Percentiles rank a stretch among this genome's conserved stretches.
These are phyloP conservation scores for Phytophthora idaei DNA, from an alignment of 352 stramenopile species.

Conservation along the genomic window DNA sequence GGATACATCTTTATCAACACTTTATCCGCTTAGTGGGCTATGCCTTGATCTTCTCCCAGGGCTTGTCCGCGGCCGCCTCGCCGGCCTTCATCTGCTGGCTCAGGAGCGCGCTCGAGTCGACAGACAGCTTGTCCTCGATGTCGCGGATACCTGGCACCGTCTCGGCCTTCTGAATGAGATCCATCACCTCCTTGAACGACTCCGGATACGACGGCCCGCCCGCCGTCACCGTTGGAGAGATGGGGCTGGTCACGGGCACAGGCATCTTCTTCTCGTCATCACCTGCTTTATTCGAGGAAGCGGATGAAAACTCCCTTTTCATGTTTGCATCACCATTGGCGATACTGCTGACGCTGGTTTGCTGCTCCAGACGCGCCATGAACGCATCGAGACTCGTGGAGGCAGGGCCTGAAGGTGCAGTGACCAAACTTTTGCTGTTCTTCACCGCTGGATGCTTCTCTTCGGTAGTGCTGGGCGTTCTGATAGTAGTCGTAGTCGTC, in stretches of 20 bases:
- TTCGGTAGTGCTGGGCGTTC: slow-evolving; percentile 11
- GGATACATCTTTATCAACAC: slow-evolving; percentile 7
- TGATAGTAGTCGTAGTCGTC: slow-evolving; percentile 18
- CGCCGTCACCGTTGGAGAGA: slow-evolving; percentile 22
- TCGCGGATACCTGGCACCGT: slow-evolving; percentile 73
- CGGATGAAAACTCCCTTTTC: slow-evolving; percentile 16
- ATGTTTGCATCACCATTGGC: slow-evolving; percentile 19
- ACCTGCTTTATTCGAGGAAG: neutral
- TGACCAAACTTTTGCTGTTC: slow-evolving; percentile 7
- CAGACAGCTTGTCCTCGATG: slow-evolving; percentile 75
- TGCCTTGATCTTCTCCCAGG: slow-evolving; percentile 50
- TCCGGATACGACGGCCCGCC: slow-evolving; percentile 59
- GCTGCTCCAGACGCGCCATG: slow-evolving; percentile 59
- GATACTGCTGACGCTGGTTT: slow-evolving; percentile 45
- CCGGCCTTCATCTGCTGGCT: slow-evolving; percentile 24
- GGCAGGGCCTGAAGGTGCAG: neutral
- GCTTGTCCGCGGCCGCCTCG: slow-evolving; percentile 35
- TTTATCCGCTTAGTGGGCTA: neutral
- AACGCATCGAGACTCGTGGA: slow-evolving; percentile 53
- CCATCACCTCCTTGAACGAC: slow-evolving; percentile 79
- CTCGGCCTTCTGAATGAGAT: slow-evolving; percentile 76
- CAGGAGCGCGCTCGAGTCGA: slow-evolving; percentile 50
- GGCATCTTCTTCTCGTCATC: slow-evolving; percentile 42
- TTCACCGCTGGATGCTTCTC: slow-evolving; percentile 20
- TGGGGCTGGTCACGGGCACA: slow-evolving; percentile 13